These are phyloP conservation scores for Phytophthora vignae DNA, from an alignment of 352 stramenopile genomes.

Conservation along the genomic window DNA sequence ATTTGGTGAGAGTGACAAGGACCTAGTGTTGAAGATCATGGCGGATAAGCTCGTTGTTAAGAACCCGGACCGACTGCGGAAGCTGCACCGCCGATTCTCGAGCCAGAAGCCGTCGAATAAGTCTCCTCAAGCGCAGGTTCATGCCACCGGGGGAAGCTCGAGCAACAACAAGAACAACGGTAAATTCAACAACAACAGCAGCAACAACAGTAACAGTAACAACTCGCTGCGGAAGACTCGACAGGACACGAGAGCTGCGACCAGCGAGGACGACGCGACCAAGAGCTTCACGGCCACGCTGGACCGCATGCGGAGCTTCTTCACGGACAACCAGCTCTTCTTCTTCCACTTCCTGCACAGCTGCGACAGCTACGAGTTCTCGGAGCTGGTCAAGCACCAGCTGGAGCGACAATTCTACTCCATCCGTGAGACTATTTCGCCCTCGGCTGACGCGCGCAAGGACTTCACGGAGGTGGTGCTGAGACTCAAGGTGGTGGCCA, in stretches of 20 bases:
- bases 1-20: conserved; percentile 74
- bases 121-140: conserved; percentile 12
- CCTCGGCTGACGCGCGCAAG: conserved; percentile 52
- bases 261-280: conserved; percentile 21
- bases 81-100: conserved; percentile 76
- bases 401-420: conserved; percentile 57
- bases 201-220: neutral
- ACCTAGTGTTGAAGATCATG: conserved; percentile 78
- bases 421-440: conserved; percentile 25
- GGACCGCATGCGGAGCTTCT: conserved; percentile 46
- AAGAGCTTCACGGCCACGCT: conserved; percentile 38
- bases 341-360: conserved; percentile 76
- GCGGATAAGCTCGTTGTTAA: conserved; percentile 70
- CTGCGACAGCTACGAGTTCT: conserved; percentile 75
- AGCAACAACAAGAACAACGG: conserved; percentile 10
- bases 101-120: conserved; percentile 54
- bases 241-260: conserved; percentile 2
- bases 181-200: conserved; percentile 17
- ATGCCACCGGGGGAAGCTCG: neutral
- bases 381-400: conserved; percentile 63
- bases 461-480: conserved; percentile 69
- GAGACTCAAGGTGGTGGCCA: conserved; percentile 67
- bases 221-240: conserved; percentile 16
- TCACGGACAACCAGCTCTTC: conserved; percentile 79
- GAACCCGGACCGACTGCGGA: conserved; percentile 72